Conservation (phyloP, 148 eudicot genomes). For the Rheum nobile region DNA sequence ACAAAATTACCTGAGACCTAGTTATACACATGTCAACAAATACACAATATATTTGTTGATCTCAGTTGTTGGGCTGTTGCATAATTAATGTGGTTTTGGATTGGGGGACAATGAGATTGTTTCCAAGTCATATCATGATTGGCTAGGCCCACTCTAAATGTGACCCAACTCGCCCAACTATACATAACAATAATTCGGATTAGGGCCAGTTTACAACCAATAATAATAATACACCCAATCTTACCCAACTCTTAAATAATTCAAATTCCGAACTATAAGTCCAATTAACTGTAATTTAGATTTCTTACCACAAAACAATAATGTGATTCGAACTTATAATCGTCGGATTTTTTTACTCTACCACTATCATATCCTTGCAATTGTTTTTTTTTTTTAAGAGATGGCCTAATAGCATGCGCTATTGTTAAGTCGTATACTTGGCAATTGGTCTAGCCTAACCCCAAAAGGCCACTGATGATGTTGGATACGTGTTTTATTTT, state of each 20-base stretch:
- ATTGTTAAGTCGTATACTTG: neutral
- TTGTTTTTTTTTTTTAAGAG: neutral
- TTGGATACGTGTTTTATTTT: neutral
- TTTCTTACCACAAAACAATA: too few species aligned
- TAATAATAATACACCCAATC: too few species aligned
- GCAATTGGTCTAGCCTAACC: neutral
- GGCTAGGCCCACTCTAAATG: neutral
- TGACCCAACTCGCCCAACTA: neutral
- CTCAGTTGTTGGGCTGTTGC: neutral
- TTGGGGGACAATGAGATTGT: neutral
- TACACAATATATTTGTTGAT: neutral
- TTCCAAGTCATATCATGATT: neutral
- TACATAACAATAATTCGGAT: neutral
- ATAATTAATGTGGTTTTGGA: neutral
- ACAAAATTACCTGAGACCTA: too few species aligned
- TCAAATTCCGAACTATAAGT: neutral
- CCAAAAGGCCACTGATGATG: neutral
- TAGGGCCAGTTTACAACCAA: neutral
- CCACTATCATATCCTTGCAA: too few species aligned
- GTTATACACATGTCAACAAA: too few species aligned
- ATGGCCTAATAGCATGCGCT: neutral
- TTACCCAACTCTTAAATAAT: neutral
- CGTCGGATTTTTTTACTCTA: too few species aligned
- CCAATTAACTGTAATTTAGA: too few species aligned
- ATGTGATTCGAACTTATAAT: too few species aligned